Evolutionary conservation across 768 basidiomycete species (phyloP).

Genomic region (Melanogaster broomeanus): DNA sequence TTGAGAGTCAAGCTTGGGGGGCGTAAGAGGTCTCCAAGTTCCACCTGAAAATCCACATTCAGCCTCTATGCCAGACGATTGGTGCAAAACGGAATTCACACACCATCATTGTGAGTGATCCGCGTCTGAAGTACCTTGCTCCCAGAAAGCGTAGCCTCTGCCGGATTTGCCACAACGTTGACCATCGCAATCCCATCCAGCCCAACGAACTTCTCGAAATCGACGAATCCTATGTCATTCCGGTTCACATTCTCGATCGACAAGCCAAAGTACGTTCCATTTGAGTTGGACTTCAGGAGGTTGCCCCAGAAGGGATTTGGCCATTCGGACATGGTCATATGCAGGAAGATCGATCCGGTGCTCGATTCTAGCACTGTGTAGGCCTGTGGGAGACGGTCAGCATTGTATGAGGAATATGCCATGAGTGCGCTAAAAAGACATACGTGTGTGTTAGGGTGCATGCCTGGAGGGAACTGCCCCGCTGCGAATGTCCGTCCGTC

Average conservation of each 20-base stretch:
- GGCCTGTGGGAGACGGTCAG: constrained; percentile 47
- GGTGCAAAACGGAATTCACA: constrained; percentile 17
- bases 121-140: constrained; percentile 77
- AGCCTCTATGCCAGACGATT: neutral
- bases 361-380: constrained; percentile 95
- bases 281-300: constrained; percentile 95
- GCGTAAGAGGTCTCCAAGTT: constrained; percentile 80
- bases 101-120: constrained; percentile 97
- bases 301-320: constrained; percentile 82
- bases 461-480: constrained; percentile 87
- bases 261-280: constrained; percentile 94
- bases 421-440: constrained; percentile 26
- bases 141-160: constrained; percentile 69
- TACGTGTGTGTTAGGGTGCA: constrained; percentile 90
- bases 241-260: constrained; percentile 89
- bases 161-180: constrained; percentile 85
- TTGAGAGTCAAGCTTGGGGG: constrained; percentile 75
- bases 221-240: constrained; percentile 84
- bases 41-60: constrained; percentile 53
- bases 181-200: constrained; percentile 94
- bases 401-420: neutral
- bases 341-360: constrained; percentile 92
- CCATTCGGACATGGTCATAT: constrained; percentile 87
- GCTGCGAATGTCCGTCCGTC: constrained; percentile 85
- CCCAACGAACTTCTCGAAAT: constrained; percentile 97